These are phyloP conservation scores for Phytophthora aleatoria DNA, from an alignment of 352 stramenopile species.

Conservation along the genomic window DNA sequence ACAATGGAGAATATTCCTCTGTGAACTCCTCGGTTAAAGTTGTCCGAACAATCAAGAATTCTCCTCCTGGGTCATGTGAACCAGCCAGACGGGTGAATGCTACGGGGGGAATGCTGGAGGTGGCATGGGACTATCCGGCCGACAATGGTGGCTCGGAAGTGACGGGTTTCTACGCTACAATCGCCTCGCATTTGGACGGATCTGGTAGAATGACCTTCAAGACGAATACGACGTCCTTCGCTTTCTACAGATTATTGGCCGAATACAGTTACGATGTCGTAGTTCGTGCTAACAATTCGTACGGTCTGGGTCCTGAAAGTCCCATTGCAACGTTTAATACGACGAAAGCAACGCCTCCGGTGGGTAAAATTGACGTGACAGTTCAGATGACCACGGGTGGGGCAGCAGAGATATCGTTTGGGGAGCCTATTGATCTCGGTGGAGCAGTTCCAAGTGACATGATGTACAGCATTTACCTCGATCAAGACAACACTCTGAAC, in stretches of 20 bases:
- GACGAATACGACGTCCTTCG: conserved; percentile 17
- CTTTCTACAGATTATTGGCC: conserved; percentile 48
- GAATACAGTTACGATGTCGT: conserved; percentile 50
- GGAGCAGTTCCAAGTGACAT: conserved; percentile 41
- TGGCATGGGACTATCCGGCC: conserved; percentile 43
- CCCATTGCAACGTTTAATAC: conserved; percentile 42
- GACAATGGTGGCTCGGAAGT: conserved; percentile 48
- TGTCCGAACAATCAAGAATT: conserved; percentile 44
- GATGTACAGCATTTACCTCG: conserved; percentile 54
- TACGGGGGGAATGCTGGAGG: conserved; percentile 55
- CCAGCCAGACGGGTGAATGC: conserved; percentile 15
- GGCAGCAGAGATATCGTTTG: conserved; percentile 51
- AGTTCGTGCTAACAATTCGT: conserved; percentile 48
- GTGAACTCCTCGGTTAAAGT: conserved; percentile 42
- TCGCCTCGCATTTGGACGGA: conserved; percentile 34
- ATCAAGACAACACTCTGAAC: conserved; percentile 40
- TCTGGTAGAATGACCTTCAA: conserved; percentile 25
- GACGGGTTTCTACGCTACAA: conserved; percentile 36
- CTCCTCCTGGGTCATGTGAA: conserved; percentile 51
- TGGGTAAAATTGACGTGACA: conserved; percentile 36
- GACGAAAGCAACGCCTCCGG: conserved; percentile 31
- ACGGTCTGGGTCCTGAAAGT: conserved; percentile 42
- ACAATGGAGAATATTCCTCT: conserved; percentile 53
- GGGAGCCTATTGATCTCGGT: conserved; percentile 59
- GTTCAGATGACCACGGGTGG: conserved; percentile 45